A percentile compares a stretch with the other conserved stretches of the same genome.
Conservation (phyloP, 2,329 filamentous ascomycete genomes). For the Sporothrix curviconia region DNA sequence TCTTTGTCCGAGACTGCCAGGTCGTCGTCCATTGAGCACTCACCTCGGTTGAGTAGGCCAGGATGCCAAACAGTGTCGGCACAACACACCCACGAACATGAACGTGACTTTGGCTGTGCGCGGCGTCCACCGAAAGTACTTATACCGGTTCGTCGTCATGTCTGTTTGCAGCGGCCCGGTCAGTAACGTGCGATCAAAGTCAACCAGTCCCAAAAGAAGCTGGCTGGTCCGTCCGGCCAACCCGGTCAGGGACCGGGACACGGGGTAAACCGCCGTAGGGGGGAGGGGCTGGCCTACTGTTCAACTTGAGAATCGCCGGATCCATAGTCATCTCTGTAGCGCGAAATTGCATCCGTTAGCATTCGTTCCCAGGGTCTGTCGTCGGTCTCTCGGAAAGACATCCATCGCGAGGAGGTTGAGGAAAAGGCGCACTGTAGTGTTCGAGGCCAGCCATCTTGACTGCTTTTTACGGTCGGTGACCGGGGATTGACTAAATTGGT, state of each 20-base stretch:
- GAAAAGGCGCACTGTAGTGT: conserved; percentile 34
- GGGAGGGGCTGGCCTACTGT: conserved; percentile 30
- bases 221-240: not conserved
- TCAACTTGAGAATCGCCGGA: conserved; percentile 41
- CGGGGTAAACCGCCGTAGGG: not conserved
- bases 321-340: conserved; percentile 39
- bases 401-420: not conserved
- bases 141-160: conserved; percentile 78
- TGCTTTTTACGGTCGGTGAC: conserved; percentile 12
- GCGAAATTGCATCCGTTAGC: conserved; percentile 13
- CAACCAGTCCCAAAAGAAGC: too few relatives aligned
- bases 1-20: not conserved
- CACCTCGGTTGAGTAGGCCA: conserved; percentile 80
- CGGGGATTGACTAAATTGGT: not conserved
- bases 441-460: conserved; percentile 38
- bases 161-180: conserved; percentile 43
- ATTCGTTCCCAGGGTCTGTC: not conserved
- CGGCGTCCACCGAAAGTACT: conserved; percentile 91
- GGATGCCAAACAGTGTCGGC: conserved; percentile 61
- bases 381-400: not conserved
- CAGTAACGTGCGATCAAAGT: not conserved
- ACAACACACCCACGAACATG: conserved; percentile 67
- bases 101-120: conserved; percentile 75
- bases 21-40: conserved; percentile 35
- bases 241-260: not conserved